Percentiles rank a stretch among this genome's conserved stretches.
phyloP scores from a whole-genome alignment of 192 early-diverging fungal species.

The Backusella mclennaniae region DNA sequence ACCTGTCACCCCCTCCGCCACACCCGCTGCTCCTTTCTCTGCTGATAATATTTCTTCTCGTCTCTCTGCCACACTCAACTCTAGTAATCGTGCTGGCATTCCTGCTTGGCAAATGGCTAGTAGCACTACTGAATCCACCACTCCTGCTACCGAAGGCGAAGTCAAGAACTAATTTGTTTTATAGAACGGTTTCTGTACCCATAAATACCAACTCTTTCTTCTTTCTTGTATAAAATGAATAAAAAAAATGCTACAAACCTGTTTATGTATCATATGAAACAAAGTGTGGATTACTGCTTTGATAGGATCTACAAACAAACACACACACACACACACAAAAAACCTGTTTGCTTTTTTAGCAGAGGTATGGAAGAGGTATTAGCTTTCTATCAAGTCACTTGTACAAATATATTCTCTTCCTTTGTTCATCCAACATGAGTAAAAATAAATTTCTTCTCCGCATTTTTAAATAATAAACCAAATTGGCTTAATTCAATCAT shows the following conservation, averaged over 20 bases:
- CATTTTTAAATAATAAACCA: too few species aligned
- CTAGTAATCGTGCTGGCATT: constrained; percentile 20
- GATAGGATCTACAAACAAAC: too few species aligned
- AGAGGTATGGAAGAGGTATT: too few species aligned
- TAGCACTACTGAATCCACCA: constrained; percentile 6
- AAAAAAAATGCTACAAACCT: background rate
- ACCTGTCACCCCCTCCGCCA: background rate
- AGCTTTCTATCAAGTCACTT: too few species aligned
- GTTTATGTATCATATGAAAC: background rate
- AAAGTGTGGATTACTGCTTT: too few species aligned
- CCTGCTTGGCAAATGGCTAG: constrained; percentile 72
- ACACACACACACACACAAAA: too few species aligned
- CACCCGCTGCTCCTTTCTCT: constrained; percentile 1
- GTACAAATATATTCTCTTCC: too few species aligned
- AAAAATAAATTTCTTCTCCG: too few species aligned
- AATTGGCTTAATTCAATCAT: too few species aligned
- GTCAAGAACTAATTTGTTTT: background rate
- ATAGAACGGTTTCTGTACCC: background rate
- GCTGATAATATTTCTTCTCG: constrained; percentile 21
- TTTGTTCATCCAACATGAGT: too few species aligned
- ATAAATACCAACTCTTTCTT: background rate
- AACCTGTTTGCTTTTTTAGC: too few species aligned
- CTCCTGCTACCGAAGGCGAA: background rate
- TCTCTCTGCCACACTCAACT: constrained; percentile 13
- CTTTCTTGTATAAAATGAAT: background rate